Base-by-base conservation (phyloP, 805 yeast genomes). In the Yarrowia sp. region DNA sequence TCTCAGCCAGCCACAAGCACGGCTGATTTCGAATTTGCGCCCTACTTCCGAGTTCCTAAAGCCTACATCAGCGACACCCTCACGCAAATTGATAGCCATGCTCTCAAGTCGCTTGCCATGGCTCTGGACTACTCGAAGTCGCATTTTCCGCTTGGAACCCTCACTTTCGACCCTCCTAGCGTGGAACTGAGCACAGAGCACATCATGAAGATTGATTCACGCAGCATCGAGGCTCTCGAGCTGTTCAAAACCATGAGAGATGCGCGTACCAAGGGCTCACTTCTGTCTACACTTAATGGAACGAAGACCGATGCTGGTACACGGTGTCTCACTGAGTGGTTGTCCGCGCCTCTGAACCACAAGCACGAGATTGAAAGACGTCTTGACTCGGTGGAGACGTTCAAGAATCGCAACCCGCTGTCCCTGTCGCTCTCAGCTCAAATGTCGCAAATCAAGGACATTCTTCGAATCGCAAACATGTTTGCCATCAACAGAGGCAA, bases 301-400 rank as follows among this genome's bases (percentile, higher is more conserved):
- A 93, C 98, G 0, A 83, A 81, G 3, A 90, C 98, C 0, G 79
- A 86, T 0, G 84, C 94, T 0, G 98, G 98, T 0, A 76, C 96
- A 0, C 76, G 98, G 41, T 69, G 88, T n/a, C 74, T 94, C 12
- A 81, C 86, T 7, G 84, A 85, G 59, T 90, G 97, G 97, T 74
- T 93, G 4, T 79, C 88, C 24, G 84, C 90, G 1, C 99, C 99
- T 0, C 80, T 89, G 0, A 79, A 87, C 9, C 81, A 86, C 67
- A 68, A 81, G 0, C 67, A 70, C 0, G 87, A 83, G 64, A 83
- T 94, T 13, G 71, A 71, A 16, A 68, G 71, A 18, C 76, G 99
- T 25, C 89, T 84, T 49, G 74, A 73, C 16, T 67, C 80, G 12
- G 86, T 88, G 0, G 70, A 71, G 6, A 69, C 75, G 3, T 80